Conservation (phyloP, 805 yeast genomes). For the Priceomyces haplophilus region DNA sequence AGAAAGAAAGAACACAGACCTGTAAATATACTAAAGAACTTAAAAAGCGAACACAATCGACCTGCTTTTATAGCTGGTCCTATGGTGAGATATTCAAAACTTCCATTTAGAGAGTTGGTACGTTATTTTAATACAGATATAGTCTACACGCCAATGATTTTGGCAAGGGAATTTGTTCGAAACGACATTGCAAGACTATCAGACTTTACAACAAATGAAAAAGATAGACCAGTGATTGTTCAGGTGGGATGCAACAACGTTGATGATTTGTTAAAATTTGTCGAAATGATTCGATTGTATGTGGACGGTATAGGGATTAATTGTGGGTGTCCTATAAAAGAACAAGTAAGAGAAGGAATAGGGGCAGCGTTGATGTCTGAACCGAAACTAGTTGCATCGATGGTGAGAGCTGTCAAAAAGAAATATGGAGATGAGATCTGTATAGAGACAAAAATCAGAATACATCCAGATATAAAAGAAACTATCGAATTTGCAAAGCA, state of each 20-base stretch:
- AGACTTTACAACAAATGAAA: conserved; percentile 78
- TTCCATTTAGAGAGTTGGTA: conserved; percentile 80
- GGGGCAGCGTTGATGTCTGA: conserved; percentile 93
- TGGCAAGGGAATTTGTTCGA: conserved; percentile 92
- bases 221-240: conserved; percentile 71
- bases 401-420: conserved; percentile 81
- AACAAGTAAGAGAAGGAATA: conserved; percentile 91
- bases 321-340: conserved; percentile 97
- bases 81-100: conserved; percentile 93
- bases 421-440: conserved; percentile 70
- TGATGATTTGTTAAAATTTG: conserved; percentile 75
- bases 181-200: conserved; percentile 74
- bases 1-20: conserved; percentile 31
- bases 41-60: conserved; percentile 21
- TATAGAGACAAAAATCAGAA: conserved; percentile 88
- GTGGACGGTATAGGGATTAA: conserved; percentile 93
- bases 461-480: conserved; percentile 70
- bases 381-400: conserved; percentile 71
- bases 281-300: conserved; percentile 84
- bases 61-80: conserved; percentile 66
- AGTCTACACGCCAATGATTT: conserved; percentile 93
- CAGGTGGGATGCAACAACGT: conserved; percentile 91
- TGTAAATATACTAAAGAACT: conserved; percentile 28
- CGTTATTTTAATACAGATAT: conserved; percentile 74
- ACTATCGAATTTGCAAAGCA: conserved; percentile 69